These are phyloP conservation scores for Dalechampia spathulata DNA, from an alignment of 441 rosid species.

Conservation along the genomic window DNA sequence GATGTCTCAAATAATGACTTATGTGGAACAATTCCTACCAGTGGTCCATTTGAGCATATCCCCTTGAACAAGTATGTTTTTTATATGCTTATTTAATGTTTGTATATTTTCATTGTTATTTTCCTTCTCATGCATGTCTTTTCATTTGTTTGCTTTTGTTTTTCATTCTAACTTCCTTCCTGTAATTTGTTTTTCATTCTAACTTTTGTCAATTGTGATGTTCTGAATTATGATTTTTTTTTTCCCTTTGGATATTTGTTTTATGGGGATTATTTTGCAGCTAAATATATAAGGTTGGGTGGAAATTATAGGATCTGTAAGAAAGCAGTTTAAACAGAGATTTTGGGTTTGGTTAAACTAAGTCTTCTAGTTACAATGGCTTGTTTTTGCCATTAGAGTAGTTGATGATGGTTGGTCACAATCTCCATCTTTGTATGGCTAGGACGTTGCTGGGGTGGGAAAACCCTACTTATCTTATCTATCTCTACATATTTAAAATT, in stretches of 20 bases:
- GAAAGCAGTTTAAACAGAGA: too few species aligned
- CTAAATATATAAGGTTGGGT: too few species aligned
- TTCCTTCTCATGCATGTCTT: background rate
- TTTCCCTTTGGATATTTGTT: too few species aligned
- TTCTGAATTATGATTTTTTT: too few species aligned
- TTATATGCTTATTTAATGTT: background rate
- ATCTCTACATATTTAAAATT: background rate
- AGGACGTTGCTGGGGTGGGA: background rate
- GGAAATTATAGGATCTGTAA: too few species aligned
- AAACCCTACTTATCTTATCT: background rate
- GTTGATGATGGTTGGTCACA: background rate
- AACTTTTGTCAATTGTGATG: too few species aligned
- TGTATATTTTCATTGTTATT: background rate
- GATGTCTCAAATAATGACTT: conserved; percentile 83
- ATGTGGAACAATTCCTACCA: conserved; percentile 92
- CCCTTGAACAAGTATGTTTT: conserved; percentile 69
- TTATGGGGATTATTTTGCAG: too few species aligned
- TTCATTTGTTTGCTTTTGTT: background rate
- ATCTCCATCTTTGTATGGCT: background rate
- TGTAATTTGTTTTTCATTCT: too few species aligned
- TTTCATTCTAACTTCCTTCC: too few species aligned
- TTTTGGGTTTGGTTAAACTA: background rate
- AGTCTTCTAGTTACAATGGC: background rate
- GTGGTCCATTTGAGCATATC: conserved; percentile 77
- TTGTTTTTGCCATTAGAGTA: background rate